These are phyloP conservation scores for Actinomortierella ambigua DNA, from an alignment of 371 early-diverging fungal genomes.

Conservation along the genomic window DNA sequence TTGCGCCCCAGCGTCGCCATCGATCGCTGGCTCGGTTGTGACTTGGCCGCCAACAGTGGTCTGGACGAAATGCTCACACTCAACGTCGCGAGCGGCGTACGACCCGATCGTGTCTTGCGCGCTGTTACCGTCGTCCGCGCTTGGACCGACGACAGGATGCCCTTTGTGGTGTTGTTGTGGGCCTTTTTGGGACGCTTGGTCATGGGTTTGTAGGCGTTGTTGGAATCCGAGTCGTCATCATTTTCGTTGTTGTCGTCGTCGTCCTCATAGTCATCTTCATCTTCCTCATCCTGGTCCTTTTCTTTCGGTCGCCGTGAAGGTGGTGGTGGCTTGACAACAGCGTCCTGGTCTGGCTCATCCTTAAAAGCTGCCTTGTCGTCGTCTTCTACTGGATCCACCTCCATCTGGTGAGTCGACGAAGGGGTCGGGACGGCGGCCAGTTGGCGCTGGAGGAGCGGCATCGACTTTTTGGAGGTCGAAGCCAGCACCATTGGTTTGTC, in stretches of 20 bases:
- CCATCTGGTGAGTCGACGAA: too few species aligned
- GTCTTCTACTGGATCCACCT: too few species aligned
- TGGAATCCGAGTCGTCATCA: slow-evolving; percentile 21
- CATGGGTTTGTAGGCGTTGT: slow-evolving; percentile 17
- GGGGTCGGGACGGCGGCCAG: too few species aligned
- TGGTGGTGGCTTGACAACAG: too few species aligned
- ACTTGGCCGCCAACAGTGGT: slow-evolving; percentile 17
- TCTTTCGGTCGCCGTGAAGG: too few species aligned
- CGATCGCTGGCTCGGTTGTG: slow-evolving; percentile 10
- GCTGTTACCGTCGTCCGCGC: slow-evolving; percentile 11
- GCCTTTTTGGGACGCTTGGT: slow-evolving; percentile 22
- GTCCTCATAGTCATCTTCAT: slow-evolving; percentile 13
- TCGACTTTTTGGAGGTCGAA: too few species aligned
- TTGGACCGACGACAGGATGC: slow-evolving; percentile 18
- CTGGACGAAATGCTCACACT: slow-evolving; percentile 33
- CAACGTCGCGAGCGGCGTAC: slow-evolving; percentile 14
- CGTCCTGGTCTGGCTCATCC: too few species aligned
- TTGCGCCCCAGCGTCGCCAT: slow-evolving; percentile 13
- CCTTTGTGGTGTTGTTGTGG: slow-evolving; percentile 12
- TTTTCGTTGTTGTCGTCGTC: slow-evolving; percentile 7
- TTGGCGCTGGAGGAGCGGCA: too few species aligned
- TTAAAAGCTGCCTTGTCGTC: too few species aligned
- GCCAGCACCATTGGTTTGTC: too few species aligned
- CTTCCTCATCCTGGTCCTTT: slow-evolving; percentile 11
- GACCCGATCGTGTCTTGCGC: slow-evolving; percentile 32